phyloP scores from a whole-genome alignment of 345 rosid genomes.

The Murraya paniculata region DNA sequence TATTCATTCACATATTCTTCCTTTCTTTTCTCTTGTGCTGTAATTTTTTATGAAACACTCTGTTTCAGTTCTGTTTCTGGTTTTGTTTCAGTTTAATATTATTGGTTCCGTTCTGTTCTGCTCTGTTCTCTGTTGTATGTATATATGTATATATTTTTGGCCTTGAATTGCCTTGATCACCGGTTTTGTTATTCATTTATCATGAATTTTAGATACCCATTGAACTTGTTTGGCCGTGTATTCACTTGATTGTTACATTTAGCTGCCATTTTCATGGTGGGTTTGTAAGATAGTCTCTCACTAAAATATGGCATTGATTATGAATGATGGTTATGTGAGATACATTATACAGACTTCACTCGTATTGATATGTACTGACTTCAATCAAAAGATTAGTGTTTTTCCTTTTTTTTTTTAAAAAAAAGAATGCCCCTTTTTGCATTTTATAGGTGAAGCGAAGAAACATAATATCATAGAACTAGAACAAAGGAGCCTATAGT shows the following conservation, averaged over 20 bases:
- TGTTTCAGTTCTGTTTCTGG: background rate
- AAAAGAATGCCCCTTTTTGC: background rate
- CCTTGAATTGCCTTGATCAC: background rate
- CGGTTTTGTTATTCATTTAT: background rate
- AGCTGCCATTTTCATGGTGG: too few relatives aligned
- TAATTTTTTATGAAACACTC: background rate
- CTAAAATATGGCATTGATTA: too few relatives aligned
- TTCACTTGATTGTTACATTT: too few relatives aligned
- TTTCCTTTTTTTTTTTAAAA: too few relatives aligned
- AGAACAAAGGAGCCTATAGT: slow-evolving; percentile 7
- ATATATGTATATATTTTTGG: background rate
- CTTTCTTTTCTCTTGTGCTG: background rate
- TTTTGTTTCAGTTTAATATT: background rate
- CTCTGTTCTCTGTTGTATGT: background rate
- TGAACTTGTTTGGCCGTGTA: background rate
- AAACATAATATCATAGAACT: background rate
- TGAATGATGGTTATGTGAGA: background rate
- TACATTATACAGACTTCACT: too few relatives aligned
- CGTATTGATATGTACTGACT: too few relatives aligned
- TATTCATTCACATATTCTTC: background rate
- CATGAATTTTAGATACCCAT: background rate
- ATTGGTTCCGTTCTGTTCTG: background rate
- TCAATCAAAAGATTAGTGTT: too few relatives aligned
- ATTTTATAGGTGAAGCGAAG: background rate
- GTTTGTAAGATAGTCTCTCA: too few relatives aligned